phyloP scores from a whole-genome alignment of 345 rosid species.

The Corymbia maculata region DNA sequence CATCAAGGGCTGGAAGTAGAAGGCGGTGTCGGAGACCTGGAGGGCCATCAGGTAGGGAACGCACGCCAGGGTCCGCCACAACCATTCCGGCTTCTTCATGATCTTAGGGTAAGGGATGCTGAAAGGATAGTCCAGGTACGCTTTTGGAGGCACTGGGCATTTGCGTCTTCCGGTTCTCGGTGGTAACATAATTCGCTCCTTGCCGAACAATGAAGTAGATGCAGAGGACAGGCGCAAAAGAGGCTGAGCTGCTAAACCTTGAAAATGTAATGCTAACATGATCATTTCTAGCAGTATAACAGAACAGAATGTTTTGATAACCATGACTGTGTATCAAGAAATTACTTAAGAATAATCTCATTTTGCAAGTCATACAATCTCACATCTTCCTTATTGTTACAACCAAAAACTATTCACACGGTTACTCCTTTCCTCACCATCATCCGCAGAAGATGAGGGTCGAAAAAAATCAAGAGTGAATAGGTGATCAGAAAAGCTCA shows the following conservation, averaged over 20 bases:
- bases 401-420: no score
- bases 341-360: background rate
- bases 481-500: no score
- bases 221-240: background rate
- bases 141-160: slow-evolving; percentile 6
- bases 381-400: background rate
- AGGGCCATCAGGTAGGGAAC: slow-evolving; percentile 68
- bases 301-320: background rate
- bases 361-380: background rate
- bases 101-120: slow-evolving; percentile 32
- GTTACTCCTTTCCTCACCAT: no score
- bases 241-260: background rate
- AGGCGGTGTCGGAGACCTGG: slow-evolving; percentile 62
- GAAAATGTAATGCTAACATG: background rate
- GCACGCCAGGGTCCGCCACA: slow-evolving; percentile 74
- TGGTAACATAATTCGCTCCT: background rate
- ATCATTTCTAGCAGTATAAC: background rate
- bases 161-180: background rate
- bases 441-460: no score
- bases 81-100: slow-evolving; percentile 63
- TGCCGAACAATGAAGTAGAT: background rate
- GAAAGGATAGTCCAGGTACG: slow-evolving; percentile 26
- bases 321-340: background rate
- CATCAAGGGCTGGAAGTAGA: slow-evolving; percentile 48
- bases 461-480: no score